Base-by-base conservation (phyloP, 2,329 filamentous ascomycete genomes). In the Alternaria hordeiaustralica region DNA sequence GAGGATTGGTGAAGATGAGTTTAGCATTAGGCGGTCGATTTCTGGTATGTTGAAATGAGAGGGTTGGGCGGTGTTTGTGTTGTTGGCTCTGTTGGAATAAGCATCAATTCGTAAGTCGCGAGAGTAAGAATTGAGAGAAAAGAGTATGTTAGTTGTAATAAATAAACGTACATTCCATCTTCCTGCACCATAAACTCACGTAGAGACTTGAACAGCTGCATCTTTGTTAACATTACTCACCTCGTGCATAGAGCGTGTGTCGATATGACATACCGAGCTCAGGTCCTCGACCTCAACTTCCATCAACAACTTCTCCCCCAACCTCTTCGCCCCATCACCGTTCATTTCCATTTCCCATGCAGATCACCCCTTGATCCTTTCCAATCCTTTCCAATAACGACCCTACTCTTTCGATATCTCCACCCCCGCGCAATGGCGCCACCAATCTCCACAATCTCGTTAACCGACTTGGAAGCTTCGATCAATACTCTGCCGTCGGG, bases 281-380 rank as follows among this genome's bases (percentile, higher is more conserved):
- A 81, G 68, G 46, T 70, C 73, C 67, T 68, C 76, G 46, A 67
- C 68, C 61, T 74, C 69, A 45, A 80, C 75, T 64, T 79, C 78
- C 51, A 60, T 68, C 67, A 89, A 78, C 75, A 89, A 79, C 71
- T 79, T 84, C 73, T 82, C 83, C 47, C 88, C 88, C 66, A 88
- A 80, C 68, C 75, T 82, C 75, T 80, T 81, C 68, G 81, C 71
- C 76, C 76, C 75, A 64, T 65, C 71, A 66, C 61, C 68, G 67
- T 60, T 66, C 72, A 68, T 70, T 64, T 60, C 49, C 28, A 23
- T 28, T 6, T 30, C 44, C 44, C 45, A 58, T 58, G n/a, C 56
- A 28, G n/a, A n/a, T 54, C 33, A 30, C 36, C 59, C 55, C 47
- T 36, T 43, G 33, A 44, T 33, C 23, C 55, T 28, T 23, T 50